Conservation (phyloP, 2,329 filamentous ascomycete species). For the Colletotrichum theobromicola region DNA sequence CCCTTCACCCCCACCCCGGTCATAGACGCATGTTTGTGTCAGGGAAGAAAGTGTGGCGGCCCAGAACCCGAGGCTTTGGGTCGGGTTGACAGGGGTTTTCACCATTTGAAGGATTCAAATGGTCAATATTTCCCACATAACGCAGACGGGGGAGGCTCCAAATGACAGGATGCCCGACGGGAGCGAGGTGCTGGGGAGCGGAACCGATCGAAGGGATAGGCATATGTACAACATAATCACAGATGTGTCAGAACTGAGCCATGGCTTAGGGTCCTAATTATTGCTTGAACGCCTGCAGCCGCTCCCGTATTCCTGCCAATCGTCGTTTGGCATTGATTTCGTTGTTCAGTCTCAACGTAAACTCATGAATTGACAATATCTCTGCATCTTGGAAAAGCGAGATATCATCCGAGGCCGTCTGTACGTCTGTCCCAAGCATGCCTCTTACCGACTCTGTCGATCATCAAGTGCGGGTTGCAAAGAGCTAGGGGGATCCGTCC, state of each 20-base stretch:
- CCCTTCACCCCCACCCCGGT: not conserved
- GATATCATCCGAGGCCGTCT: not conserved
- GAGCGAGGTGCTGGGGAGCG: not conserved
- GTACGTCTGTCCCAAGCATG: not conserved
- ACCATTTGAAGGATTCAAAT: not conserved
- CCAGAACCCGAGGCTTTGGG: slow-evolving; percentile 20
- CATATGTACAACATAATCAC: slow-evolving; percentile 1
- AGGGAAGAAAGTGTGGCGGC: slow-evolving; percentile 21
- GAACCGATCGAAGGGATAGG: slow-evolving; percentile 8
- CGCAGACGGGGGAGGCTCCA: not conserved
- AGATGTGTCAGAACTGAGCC: not conserved
- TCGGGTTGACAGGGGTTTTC: slow-evolving; percentile 7
- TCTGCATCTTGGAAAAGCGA: not conserved
- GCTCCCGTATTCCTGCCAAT: slow-evolving; percentile 2
- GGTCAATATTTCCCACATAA: not conserved
- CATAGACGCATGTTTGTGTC: slow-evolving; percentile 8
- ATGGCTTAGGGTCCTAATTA: not conserved
- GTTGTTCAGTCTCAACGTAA: not conserved
- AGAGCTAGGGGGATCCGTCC: not conserved
- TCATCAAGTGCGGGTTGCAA: not conserved
- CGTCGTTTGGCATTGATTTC: not conserved
- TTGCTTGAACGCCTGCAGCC: not conserved
- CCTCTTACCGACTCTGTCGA: not conserved
- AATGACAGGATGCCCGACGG: not conserved
- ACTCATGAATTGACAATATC: not conserved